phyloP scores from a whole-genome alignment of 208 protist species.

The Acanthamoeba castellanii region DNA sequence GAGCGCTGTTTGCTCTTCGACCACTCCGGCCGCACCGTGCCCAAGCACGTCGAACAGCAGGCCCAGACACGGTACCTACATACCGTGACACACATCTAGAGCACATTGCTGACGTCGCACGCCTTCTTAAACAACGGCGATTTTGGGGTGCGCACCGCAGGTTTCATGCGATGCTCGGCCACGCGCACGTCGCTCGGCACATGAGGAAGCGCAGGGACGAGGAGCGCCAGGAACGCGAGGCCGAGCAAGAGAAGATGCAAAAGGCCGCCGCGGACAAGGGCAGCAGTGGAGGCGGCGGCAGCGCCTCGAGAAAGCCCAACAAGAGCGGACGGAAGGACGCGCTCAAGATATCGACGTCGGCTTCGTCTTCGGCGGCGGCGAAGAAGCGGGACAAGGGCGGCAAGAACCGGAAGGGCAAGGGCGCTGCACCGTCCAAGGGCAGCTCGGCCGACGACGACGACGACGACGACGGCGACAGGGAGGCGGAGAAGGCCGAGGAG shows the following conservation, averaged over 20 bases:
- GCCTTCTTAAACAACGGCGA: background rate
- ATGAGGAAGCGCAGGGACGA: background rate
- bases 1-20: background rate
- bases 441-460: background rate
- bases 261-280: background rate
- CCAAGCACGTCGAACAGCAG: background rate
- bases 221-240: background rate
- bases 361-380: background rate
- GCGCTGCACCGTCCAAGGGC: too few species aligned
- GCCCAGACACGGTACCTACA: background rate
- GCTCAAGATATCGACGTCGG: background rate
- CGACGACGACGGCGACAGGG: background rate
- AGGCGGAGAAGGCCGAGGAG: background rate
- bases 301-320: background rate
- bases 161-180: background rate
- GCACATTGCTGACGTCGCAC: background rate
- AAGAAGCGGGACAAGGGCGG: background rate
- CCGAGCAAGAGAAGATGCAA: background rate
- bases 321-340: background rate
- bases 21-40: background rate
- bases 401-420: too few species aligned
- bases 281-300: background rate
- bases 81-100: too few species aligned
- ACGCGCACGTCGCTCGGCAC: background rate
- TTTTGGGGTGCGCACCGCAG: background rate